These are phyloP conservation scores for Fusarium papillatum DNA, from an alignment of 2,329 filamentous ascomycete species.

Conservation along the genomic window DNA sequence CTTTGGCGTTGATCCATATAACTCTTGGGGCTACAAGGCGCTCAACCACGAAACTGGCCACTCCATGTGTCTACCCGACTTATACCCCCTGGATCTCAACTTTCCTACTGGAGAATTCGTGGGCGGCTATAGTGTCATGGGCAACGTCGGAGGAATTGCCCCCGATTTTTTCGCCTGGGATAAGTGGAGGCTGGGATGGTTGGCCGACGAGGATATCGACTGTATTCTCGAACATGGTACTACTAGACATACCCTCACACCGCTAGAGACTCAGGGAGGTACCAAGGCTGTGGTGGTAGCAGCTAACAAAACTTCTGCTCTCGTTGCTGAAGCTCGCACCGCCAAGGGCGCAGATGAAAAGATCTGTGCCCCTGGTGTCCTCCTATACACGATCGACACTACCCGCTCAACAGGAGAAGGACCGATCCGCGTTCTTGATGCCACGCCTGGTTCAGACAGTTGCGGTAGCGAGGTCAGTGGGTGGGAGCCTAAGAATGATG, in stretches of 20 bases:
- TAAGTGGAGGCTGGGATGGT: slow-evolving; percentile 55
- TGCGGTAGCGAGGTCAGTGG: slow-evolving; percentile 40
- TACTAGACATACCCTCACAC: slow-evolving; percentile 42
- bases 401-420: slow-evolving; percentile 44
- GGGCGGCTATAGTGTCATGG: slow-evolving; percentile 55
- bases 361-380: slow-evolving; percentile 49
- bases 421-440: slow-evolving; percentile 49
- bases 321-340: slow-evolving; percentile 51
- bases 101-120: slow-evolving; percentile 46
- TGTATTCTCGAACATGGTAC: slow-evolving; percentile 44
- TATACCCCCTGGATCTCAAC: slow-evolving; percentile 46
- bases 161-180: slow-evolving; percentile 55
- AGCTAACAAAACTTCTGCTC: slow-evolving; percentile 24
- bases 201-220: slow-evolving; percentile 49
- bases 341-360: slow-evolving; percentile 39
- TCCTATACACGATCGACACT: slow-evolving; percentile 53
- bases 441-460: slow-evolving; percentile 44
- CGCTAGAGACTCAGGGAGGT: slow-evolving; percentile 20
- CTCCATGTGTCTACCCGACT: slow-evolving; percentile 53
- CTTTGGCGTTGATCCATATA: slow-evolving; percentile 50
- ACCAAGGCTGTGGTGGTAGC: slow-evolving; percentile 30
- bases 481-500: slow-evolving; percentile 47
- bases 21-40: slow-evolving; percentile 48
- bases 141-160: slow-evolving; percentile 48
- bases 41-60: slow-evolving; percentile 56